A percentile compares a stretch with the other conserved stretches of the same genome.
Evolutionary conservation across 2,329 filamentous ascomycete species (phyloP).

Genomic region (Ceratocystis variospora): DNA sequence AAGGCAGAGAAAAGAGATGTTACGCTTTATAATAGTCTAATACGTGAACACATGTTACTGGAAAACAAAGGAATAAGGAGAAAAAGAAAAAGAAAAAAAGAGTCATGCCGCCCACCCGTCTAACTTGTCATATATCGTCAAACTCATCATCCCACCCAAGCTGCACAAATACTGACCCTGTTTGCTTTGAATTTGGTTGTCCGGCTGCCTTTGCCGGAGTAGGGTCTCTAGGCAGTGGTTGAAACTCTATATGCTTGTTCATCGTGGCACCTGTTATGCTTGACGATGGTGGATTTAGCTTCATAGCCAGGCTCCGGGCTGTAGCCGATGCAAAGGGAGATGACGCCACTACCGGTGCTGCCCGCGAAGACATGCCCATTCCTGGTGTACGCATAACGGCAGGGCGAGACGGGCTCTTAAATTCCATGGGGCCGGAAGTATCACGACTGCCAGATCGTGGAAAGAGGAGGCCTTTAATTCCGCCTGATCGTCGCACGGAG

Average conservation of each 20-base stretch:
- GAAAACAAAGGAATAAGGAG: conserved; percentile 4
- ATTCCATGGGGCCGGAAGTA: conserved; percentile 10
- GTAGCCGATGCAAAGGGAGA: conserved; percentile 17
- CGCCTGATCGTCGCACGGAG: conserved; percentile 11
- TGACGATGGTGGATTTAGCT: conserved; percentile 3
- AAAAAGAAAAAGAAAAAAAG: neutral
- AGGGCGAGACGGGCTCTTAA: conserved; percentile 14
- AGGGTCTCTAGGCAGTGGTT: conserved; percentile 8
- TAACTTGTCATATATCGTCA: conserved; percentile 30
- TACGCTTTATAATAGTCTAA: neutral
- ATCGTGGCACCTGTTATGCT: neutral
- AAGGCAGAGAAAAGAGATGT: neutral
- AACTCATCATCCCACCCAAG: conserved; percentile 47
- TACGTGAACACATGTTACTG: conserved; percentile 3
- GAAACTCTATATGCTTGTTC: conserved; percentile 8
- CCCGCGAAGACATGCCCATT: neutral
- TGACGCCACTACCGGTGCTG: conserved; percentile 7
- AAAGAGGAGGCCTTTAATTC: conserved; percentile 15
- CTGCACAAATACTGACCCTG: conserved; percentile 37
- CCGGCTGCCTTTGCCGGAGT: neutral
- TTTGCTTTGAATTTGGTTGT: neutral
- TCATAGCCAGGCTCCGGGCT: conserved; percentile 14
- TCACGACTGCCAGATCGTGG: conserved; percentile 9
- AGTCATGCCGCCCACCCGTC: conserved; percentile 14
- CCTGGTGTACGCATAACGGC: neutral